A percentile compares a stretch with the other conserved stretches of the same genome.
Evolutionary conservation across 1,284 basidiomycete genomes (phyloP).

Genomic region (Mixia osmundae): DNA sequence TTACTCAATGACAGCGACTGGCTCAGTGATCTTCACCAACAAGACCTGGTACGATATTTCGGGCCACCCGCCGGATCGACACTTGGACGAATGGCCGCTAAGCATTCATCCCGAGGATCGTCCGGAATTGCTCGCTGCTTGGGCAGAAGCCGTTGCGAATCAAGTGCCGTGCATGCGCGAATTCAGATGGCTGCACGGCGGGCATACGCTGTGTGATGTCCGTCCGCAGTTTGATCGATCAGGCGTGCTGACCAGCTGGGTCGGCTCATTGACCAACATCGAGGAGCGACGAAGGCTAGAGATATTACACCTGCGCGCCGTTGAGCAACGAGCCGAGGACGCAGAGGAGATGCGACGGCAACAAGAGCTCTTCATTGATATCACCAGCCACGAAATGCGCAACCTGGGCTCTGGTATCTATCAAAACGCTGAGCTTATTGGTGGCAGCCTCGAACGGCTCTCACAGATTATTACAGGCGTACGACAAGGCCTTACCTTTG

Average conservation of each 20-base stretch:
- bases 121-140: too few relatives aligned
- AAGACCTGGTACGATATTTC: slow-evolving; percentile 1
- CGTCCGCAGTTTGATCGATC: too few relatives aligned
- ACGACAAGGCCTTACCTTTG: neutral
- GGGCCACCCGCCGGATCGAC: too few relatives aligned
- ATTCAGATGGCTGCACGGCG: too few relatives aligned
- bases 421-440: slow-evolving; percentile 1
- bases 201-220: too few relatives aligned
- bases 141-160: too few relatives aligned
- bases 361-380: slow-evolving; percentile 4
- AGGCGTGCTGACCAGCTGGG: too few relatives aligned
- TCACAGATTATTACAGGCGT: neutral
- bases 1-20: slow-evolving; percentile 1
- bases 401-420: slow-evolving; percentile 2
- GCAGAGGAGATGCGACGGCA: slow-evolving; percentile 4
- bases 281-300: slow-evolving; percentile 1
- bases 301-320: slow-evolving; percentile 1
- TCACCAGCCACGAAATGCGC: slow-evolving; percentile 3
- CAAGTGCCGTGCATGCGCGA: too few relatives aligned
- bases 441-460: slow-evolving; percentile 1
- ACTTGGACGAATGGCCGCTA: too few relatives aligned
- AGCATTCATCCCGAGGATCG: too few relatives aligned
- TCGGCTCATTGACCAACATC: too few relatives aligned
- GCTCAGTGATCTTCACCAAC: slow-evolving; percentile 2
- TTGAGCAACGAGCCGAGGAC: slow-evolving; percentile 4